These are phyloP conservation scores for Solanum tarijense DNA, from an alignment of 257 asterid species.

Conservation along the genomic window DNA sequence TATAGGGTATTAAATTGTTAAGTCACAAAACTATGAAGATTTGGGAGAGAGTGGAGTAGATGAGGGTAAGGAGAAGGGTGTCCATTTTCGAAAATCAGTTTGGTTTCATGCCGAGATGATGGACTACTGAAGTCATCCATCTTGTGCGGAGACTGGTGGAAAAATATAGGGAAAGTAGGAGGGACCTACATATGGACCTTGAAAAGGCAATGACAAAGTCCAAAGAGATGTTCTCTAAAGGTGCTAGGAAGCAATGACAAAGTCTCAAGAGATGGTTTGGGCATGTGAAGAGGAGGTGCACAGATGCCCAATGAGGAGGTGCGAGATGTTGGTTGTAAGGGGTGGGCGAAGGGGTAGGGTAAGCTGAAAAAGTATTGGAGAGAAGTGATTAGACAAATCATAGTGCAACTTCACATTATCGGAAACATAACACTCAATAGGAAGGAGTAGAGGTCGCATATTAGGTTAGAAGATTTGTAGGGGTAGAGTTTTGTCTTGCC, in stretches of 20 bases:
- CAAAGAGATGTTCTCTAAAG: no score
- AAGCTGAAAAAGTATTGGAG: not conserved
- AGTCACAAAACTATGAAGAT: not conserved
- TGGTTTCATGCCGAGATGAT: not conserved
- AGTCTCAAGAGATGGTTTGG: not conserved
- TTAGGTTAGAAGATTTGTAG: not conserved
- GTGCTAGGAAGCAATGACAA: no score
- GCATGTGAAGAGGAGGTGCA: not conserved
- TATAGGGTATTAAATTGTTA: not conserved
- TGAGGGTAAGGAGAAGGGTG: not conserved
- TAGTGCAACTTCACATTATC: no score
- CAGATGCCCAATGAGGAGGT: not conserved
- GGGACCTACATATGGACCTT: no score
- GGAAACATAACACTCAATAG: not conserved
- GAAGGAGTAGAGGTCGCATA: no score
- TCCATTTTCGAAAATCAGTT: not conserved
- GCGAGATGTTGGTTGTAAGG: not conserved
- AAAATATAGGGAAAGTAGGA: no score
- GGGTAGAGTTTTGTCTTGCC: not conserved
- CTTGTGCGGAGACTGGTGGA: no score
- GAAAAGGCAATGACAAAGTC: not conserved
- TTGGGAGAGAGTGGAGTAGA: not conserved
- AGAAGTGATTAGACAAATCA: not conserved
- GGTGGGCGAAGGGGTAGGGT: not conserved
- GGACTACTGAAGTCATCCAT: not conserved